Evolutionary conservation across 1,139 yeast genomes (phyloP).

Genomic region (Lodderomyces orthopsilosis): DNA sequence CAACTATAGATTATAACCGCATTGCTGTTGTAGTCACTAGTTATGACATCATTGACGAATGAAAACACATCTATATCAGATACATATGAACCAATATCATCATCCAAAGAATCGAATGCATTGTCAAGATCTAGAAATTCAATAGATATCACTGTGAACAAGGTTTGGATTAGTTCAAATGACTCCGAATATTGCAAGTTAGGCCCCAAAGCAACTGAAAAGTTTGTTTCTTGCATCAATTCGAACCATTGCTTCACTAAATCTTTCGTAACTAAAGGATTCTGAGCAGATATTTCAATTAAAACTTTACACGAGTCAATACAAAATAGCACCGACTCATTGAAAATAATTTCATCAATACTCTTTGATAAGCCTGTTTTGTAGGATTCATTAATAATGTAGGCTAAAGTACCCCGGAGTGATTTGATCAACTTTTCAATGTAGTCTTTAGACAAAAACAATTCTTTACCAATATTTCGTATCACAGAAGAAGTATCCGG

Average conservation of each 20-base stretch:
- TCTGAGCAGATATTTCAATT: constrained; percentile 35
- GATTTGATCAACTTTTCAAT: constrained; percentile 21
- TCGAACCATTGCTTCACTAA: constrained; percentile 55
- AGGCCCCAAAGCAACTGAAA: constrained; percentile 30
- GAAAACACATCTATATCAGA: constrained; percentile 42
- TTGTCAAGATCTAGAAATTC: constrained; percentile 54
- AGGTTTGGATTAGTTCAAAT: constrained; percentile 41
- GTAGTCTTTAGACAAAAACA: constrained; percentile 30
- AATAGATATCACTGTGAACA: constrained; percentile 49
- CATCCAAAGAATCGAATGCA: constrained; percentile 33
- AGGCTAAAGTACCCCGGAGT: constrained; percentile 7
- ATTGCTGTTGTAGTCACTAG: constrained; percentile 30
- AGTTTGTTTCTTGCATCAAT: constrained; percentile 44
- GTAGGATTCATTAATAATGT: constrained; percentile 12
- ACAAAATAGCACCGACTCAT: constrained; percentile 37
- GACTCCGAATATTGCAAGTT: constrained; percentile 31
- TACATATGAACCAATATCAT: constrained; percentile 39
- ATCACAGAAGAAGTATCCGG: constrained; percentile 26
- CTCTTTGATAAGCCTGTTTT: constrained; percentile 18
- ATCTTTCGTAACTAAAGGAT: constrained; percentile 29
- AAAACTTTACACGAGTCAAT: constrained; percentile 45
- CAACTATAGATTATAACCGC: constrained; percentile 64
- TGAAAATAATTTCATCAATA: constrained; percentile 24
- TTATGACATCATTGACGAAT: constrained; percentile 35
- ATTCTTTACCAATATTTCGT: constrained; percentile 40